Evolutionary conservation across 2,329 filamentous ascomycete species (phyloP), one percentile per base, ranked within the genome.

Genomic region (Trichoderma hamatum): DNA sequence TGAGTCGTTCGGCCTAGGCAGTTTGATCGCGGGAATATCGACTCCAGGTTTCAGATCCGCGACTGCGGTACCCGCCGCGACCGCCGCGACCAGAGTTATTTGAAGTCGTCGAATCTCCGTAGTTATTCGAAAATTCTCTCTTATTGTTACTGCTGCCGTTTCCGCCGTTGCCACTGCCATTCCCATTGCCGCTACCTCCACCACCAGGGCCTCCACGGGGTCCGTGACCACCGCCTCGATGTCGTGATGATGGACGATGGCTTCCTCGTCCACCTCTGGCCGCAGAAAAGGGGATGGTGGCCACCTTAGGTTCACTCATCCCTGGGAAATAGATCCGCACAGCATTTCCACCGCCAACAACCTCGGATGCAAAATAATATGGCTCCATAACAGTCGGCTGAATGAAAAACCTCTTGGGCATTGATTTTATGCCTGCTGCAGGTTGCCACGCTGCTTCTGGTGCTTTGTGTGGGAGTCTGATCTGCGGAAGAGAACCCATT

Each of bases 401-500:
- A 21, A 88, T 77, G 34, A 81, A 75, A 51, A 89, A 84, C 72
- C 81, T 84, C 70, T 82, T 83, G 0, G 84, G 86, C 14, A 89
- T 79, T 1, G 85, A 82, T 75, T 88, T 89, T 43, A 82, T 80
- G 51, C 84, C 81, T 14, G 82, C 76, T 7, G 86, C 87, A 16
- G 88, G 85, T 68, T 85, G 83, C 89, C 90, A 92, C 19, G 88
- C 86, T 43, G 85, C 84, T 43, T 87, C 84, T 1, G 90, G 89
- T 5, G 85, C 84, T 68, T 84, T 85, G 58, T 84, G 83, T 9
- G 91, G 91, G n/a, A 94, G 80, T 67, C 86, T 86, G 28, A 94
- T 88, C 26, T 86, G 84, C 0, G 91, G 91, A n/a, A 93, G 80
- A 9, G 91, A 94, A 3, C 91, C 91, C 82, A 92, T 92, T 77